Evolutionary conservation across 164 flowering plant genomes (phyloP), one percentile per base, ranked within the genome.

Genomic region (Vitis cinerea): DNA sequence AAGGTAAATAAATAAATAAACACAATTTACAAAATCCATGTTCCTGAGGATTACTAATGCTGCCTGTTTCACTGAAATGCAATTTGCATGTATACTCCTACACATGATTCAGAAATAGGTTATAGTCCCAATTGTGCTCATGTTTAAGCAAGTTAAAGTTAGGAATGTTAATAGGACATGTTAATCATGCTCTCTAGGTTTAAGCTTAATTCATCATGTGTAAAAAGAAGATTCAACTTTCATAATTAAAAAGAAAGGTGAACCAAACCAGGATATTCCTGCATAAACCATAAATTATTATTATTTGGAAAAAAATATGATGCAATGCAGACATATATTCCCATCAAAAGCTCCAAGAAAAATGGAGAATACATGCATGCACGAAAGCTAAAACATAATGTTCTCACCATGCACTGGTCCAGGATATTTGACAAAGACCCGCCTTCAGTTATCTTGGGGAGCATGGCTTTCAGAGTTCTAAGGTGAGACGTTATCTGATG

Each of bases 401-500:
- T 44, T 51, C 90, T 85, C 71, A 93, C 99, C 99, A 96, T 96
- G 91, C 97, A 91, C 65, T 85, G 92, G 60, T 96, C 99, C 71
- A 96, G 74, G 62, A 96, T 90, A 81, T 89, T 93, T 58, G 98
- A 90, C 65, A 96, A 77, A 29, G 95, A 86, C 65, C 86, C 97
- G 17, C 99, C 99, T 78, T 96, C 98, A 62, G 91, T 84, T 75
- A 96, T 87, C 83, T 86, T 89, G 49, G 97, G 99, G 49, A 96
- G 94, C 97, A 89, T 89, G 65, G 80, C 61, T 78, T 87, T 90
- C n/a, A 96, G 89, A 74, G 86, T 86, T 72, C 84, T 88, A 71
- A 96, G 89, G 75, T 87, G 97, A 67, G 88, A 84, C 11, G 92
- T 82, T 72, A 96, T 88, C 69, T 88, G 98, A 84, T 96, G 99